These are phyloP conservation scores for Fusarium sp. DNA, from an alignment of 2,329 filamentous ascomycete genomes.

Conservation along the genomic window DNA sequence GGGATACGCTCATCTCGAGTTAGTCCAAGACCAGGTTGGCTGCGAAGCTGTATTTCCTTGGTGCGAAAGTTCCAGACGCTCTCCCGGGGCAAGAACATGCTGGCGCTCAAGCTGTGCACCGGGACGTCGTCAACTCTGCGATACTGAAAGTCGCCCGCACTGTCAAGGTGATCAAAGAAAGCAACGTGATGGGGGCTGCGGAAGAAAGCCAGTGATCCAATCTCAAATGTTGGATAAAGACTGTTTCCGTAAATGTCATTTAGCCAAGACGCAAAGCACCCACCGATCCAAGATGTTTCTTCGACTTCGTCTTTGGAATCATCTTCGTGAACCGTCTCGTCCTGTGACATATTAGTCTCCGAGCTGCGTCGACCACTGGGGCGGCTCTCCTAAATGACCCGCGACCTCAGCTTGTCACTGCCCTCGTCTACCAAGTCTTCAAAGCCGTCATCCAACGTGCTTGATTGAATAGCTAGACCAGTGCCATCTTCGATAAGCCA, in stretches of 20 bases:
- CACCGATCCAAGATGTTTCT: conserved; percentile 39
- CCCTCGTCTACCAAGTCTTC: conserved; percentile 19
- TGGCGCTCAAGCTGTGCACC: conserved; percentile 65
- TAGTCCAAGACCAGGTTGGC: conserved; percentile 19
- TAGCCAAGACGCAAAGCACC: conserved; percentile 48
- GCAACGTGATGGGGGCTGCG: conserved; percentile 58
- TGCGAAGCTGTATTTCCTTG: conserved; percentile 27
- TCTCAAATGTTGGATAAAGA: conserved; percentile 65
- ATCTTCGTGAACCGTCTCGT: conserved; percentile 12
- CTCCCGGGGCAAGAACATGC: conserved; percentile 62
- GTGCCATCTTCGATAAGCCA: conserved; percentile 55
- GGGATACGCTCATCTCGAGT: conserved; percentile 42
- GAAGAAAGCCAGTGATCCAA: conserved; percentile 63
- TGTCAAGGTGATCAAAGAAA: conserved; percentile 63
- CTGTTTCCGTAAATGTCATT: conserved; percentile 60
- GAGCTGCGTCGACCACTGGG: conserved; percentile 23
- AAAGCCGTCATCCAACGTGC: background rate
- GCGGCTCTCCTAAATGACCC: conserved; percentile 38
- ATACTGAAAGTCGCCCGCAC: conserved; percentile 60
- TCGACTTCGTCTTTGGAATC: conserved; percentile 23
- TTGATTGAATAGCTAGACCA: background rate
- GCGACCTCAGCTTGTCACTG: conserved; percentile 24
- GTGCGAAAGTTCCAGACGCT: conserved; percentile 64
- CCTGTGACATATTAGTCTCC: conserved; percentile 30
- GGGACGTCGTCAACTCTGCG: conserved; percentile 60